A percentile compares a stretch with the other conserved stretches of the same genome.
Evolutionary conservation across 2,329 filamentous ascomycete species (phyloP).

Genomic region (Aureobasidium sp.): DNA sequence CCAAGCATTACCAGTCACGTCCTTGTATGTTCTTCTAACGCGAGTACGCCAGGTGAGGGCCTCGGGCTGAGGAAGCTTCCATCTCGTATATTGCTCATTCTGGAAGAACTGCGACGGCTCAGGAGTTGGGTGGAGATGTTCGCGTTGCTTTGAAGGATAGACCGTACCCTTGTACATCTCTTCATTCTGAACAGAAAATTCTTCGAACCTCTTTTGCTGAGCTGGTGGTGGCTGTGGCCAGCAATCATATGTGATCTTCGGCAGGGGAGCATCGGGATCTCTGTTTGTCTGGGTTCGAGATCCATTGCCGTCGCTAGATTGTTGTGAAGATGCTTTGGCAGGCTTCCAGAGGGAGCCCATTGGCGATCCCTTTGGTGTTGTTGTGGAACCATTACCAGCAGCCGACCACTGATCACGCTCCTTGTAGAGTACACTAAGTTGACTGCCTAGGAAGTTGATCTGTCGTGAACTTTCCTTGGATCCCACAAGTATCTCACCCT

Average conservation of each 20-base stretch:
- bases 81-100: not conserved
- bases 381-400: too few species aligned
- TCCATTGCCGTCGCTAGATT: not conserved
- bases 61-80: not conserved
- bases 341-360: not conserved
- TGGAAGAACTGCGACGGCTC: not conserved
- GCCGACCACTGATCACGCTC: not conserved
- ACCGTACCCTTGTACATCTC: not conserved
- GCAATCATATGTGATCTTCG: not conserved
- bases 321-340: not conserved
- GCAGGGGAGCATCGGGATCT: not conserved
- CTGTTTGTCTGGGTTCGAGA: not conserved
- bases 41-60: not conserved
- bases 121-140: not conserved
- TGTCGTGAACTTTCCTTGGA: not conserved
- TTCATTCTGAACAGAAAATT: not conserved
- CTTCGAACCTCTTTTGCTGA: not conserved
- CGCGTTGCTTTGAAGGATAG: not conserved
- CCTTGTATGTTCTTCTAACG: too few species aligned
- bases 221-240: not conserved
- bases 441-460: not conserved
- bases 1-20: too few species aligned
- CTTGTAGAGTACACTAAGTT: not conserved
- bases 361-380: too few species aligned
- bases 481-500: not conserved